Evolutionary conservation across 106 monocot species (phyloP), one percentile per base, ranked within the genome.

Genomic region (Alisma plantagoaquatica): DNA sequence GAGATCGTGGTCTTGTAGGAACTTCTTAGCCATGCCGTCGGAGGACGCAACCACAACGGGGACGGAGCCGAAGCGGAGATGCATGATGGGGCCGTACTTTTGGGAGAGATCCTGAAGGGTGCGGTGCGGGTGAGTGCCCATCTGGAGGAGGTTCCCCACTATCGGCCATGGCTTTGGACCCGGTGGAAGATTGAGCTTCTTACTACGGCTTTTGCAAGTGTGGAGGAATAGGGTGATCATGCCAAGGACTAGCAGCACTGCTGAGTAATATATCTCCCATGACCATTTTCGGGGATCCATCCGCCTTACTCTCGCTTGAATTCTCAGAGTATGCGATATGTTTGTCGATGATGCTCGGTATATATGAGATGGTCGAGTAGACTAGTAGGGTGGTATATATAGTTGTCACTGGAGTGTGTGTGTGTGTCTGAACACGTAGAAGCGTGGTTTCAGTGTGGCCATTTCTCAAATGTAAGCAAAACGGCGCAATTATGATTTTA

Each of bases 41-140:
- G 80, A 77, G 31, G 77, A 46, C 16, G 63, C 86, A 1, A 81
- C 71, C 0, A 81, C 35, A 33, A 74, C 76, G 21, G 70, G 30
- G 43, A 60, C 64, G 41, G 23, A 28, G 23, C 86, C 80, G 15
- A 86, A 43, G 8, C 64, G 67, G 54, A 86, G 80, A 53, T 51
- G 60, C 38, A 86, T 18, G 23, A 86, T 46, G 2, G 80, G 74
- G 16, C 80, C 86, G 60, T 74, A 60, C 10, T 0, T 16, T 12
- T 48, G 53, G 0, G 86, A 57, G 8, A 86, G 33, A 24, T 38
- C 33, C 6, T 41, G 38, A 24, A 86, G 57, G 11, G 86, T 63
- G 18, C 71, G 73, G 66, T 86, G 80, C 3, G 80, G 80, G 46
- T 73, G 76, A n/a, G 62, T 4, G 4, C 80, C 73, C 15, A 86